Percentiles rank a stretch among this genome's conserved stretches.
Conservation (phyloP, 768 basidiomycete species). For the Dioszegia hungarica region DNA sequence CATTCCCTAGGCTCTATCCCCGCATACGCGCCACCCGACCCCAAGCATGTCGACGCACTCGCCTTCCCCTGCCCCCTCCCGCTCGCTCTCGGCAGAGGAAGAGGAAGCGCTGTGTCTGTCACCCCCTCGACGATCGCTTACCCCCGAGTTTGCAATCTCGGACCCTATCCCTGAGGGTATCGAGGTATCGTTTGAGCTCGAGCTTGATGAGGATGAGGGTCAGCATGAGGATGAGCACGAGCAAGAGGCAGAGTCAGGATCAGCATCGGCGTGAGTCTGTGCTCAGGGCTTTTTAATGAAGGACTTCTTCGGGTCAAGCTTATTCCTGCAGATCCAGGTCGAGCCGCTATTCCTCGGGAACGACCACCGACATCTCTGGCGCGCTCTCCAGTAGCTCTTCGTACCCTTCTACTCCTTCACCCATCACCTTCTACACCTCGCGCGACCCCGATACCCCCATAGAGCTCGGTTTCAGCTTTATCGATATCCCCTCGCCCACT, state of each 20-base stretch:
- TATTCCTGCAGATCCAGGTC: neutral
- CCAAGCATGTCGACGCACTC: too few species aligned
- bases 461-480: neutral
- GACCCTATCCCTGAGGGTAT: neutral
- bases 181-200: conserved; percentile 3
- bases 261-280: neutral
- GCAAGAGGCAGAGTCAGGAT: neutral
- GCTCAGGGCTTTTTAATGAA: too few species aligned
- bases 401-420: neutral
- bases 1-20: too few species aligned
- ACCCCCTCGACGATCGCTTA: too few species aligned
- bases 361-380: neutral
- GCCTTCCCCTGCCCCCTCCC: too few species aligned
- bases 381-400: neutral
- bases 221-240: neutral
- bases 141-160: neutral
- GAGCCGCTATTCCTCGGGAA: neutral
- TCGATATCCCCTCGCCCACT: neutral
- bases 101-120: too few species aligned
- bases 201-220: neutral
- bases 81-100: too few species aligned
- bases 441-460: neutral
- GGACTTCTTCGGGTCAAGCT: too few species aligned
- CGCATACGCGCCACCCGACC: too few species aligned
- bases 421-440: neutral